These are phyloP conservation scores for Trifolium dubium DNA, from an alignment of 306 rosid genomes.

Conservation along the genomic window DNA sequence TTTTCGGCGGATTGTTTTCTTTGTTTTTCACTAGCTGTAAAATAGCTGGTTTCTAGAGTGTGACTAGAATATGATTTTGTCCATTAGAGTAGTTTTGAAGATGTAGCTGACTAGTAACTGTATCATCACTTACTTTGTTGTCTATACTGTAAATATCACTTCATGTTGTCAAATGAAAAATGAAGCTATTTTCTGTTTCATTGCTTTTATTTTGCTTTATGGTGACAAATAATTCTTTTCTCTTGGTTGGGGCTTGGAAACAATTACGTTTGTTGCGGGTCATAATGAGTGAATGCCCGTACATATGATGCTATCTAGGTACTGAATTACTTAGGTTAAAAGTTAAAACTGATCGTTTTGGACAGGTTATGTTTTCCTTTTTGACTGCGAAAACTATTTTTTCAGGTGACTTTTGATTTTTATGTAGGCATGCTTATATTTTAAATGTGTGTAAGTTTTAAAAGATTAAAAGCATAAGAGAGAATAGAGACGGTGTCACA, in stretches of 20 bases:
- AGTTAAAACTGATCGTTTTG: neutral
- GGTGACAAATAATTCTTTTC: neutral
- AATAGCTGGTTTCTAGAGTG: slow-evolving; percentile 33
- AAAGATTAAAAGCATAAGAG: too few relatives aligned
- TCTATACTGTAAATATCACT: slow-evolving; percentile 39
- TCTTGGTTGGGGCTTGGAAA: slow-evolving; percentile 3
- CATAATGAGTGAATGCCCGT: too few relatives aligned
- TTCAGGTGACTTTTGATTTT: too few relatives aligned
- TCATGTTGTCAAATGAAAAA: slow-evolving; percentile 36
- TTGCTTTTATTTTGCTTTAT: slow-evolving; percentile 22
- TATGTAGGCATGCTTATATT: too few relatives aligned
- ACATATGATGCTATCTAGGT: neutral
- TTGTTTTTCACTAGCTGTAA: slow-evolving; percentile 38
- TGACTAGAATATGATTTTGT: slow-evolving; percentile 39
- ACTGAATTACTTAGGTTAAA: neutral
- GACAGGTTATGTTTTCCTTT: too few relatives aligned
- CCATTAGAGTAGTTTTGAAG: slow-evolving; percentile 38
- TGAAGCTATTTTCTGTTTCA: slow-evolving; percentile 16
- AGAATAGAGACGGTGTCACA: too few relatives aligned
- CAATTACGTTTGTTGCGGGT: too few relatives aligned
- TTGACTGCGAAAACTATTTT: too few relatives aligned
- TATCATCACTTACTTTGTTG: slow-evolving; percentile 39
- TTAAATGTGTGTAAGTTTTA: too few relatives aligned
- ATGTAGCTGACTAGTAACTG: slow-evolving; percentile 33
- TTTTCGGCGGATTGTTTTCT: slow-evolving; percentile 29